Evolutionary conservation across 345 rosid genomes (phyloP).

Genomic region (Salix viminalis): DNA sequence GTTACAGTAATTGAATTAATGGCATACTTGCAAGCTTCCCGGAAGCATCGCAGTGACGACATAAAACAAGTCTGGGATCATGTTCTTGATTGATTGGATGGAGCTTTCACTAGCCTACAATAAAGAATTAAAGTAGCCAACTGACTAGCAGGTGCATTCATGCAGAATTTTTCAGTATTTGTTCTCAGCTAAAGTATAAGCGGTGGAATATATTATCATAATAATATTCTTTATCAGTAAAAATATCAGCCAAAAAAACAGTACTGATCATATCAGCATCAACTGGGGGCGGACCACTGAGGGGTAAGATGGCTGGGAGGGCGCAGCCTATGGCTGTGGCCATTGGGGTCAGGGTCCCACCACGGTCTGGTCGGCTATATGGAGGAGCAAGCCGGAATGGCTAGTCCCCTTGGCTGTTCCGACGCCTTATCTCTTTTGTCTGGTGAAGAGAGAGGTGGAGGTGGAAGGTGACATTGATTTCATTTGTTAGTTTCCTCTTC

Average conservation of each 20-base stretch:
- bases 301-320: slow-evolving; percentile 13
- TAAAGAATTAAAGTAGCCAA: neutral
- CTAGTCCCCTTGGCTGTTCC: slow-evolving; percentile 18
- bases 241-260: neutral
- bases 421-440: slow-evolving; percentile 10
- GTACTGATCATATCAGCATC: neutral
- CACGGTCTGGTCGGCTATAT: neutral
- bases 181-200: slow-evolving; percentile 18
- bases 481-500: slow-evolving; percentile 4
- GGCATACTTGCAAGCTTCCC: neutral
- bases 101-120: neutral
- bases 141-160: neutral
- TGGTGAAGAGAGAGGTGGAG: neutral
- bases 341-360: slow-evolving; percentile 26
- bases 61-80: slow-evolving; percentile 11
- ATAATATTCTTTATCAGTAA: neutral
- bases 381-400: slow-evolving; percentile 15
- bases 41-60: slow-evolving; percentile 17
- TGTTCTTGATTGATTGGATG: slow-evolving; percentile 17
- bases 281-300: slow-evolving; percentile 15
- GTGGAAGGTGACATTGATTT: slow-evolving; percentile 1
- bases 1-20: neutral
- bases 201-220: neutral
- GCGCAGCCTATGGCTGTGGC: slow-evolving; percentile 8
- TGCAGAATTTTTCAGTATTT: neutral